phyloP scores from a whole-genome alignment of 495 filamentous ascomycete species.

The Usnea hakonensis region DNA sequence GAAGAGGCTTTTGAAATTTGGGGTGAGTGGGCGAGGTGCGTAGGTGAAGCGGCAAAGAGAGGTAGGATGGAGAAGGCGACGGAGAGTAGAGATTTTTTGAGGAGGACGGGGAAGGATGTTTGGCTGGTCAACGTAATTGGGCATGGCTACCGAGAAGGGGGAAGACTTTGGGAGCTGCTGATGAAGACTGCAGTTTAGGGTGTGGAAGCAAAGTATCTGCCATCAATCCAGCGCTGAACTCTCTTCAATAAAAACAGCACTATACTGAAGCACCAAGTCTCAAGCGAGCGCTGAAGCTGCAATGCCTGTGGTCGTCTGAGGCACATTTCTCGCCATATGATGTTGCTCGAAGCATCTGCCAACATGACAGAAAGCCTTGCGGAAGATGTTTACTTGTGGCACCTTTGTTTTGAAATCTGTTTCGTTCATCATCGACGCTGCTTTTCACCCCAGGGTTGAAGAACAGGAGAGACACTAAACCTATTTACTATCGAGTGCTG shows the following conservation, averaged over 20 bases:
- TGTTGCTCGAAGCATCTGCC: no score
- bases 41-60: slow-evolving; percentile 26
- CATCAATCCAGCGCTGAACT: neutral
- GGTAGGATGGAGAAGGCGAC: slow-evolving; percentile 14
- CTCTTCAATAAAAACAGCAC: no score
- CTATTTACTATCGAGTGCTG: no score
- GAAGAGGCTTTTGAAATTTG: slow-evolving; percentile 96
- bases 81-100: slow-evolving; percentile 20
- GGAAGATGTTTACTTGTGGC: no score
- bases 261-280: neutral
- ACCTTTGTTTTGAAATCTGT: no score
- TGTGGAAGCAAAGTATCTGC: neutral
- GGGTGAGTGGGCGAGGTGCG: slow-evolving; percentile 82
- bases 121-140: slow-evolving; percentile 27
- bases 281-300: no score
- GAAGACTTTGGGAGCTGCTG: slow-evolving; percentile 22
- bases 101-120: slow-evolving; percentile 11
- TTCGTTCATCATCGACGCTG: no score
- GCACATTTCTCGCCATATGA: no score
- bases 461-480: no score
- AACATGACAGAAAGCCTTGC: no score
- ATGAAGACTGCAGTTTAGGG: slow-evolving; percentile 14
- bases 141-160: slow-evolving; percentile 22
- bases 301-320: no score
- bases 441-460: no score